Evolutionary conservation across 2,329 filamentous ascomycete species (phyloP).

Genomic region (Zarea fungicola): DNA sequence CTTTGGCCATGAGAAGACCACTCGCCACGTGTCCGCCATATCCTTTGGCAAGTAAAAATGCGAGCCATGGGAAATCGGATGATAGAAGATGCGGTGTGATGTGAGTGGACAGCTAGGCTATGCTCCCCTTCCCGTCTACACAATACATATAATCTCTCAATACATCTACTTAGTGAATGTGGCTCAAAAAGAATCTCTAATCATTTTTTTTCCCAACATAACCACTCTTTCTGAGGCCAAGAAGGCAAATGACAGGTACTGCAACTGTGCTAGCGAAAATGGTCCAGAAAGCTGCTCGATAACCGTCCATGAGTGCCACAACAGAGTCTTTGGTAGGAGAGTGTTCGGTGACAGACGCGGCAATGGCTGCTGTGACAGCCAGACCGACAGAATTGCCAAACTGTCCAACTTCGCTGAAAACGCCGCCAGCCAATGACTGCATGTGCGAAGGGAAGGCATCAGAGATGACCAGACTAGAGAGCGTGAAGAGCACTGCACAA

Average conservation of each 20-base stretch:
- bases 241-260: slow-evolving; percentile 23
- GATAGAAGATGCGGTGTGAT: too few species aligned
- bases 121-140: too few species aligned
- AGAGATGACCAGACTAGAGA: slow-evolving; percentile 49
- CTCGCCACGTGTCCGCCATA: too few species aligned
- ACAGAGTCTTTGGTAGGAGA: slow-evolving; percentile 20
- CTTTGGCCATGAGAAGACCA: too few species aligned
- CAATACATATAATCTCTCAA: too few species aligned
- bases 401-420: slow-evolving; percentile 55
- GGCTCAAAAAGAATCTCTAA: too few species aligned
- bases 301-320: slow-evolving; percentile 43
- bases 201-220: slow-evolving; percentile 48
- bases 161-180: too few species aligned
- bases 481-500: slow-evolving; percentile 45
- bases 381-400: slow-evolving; percentile 51
- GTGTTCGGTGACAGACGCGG: slow-evolving; percentile 38
- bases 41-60: too few species aligned
- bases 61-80: too few species aligned
- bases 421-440: slow-evolving; percentile 54
- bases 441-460: slow-evolving; percentile 48
- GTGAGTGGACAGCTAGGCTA: too few species aligned
- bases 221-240: slow-evolving; percentile 41
- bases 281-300: slow-evolving; percentile 48
- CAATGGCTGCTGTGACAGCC: slow-evolving; percentile 45
- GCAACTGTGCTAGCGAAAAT: slow-evolving; percentile 41